These are phyloP conservation scores for Trifolium repens DNA, from an alignment of 306 rosid genomes.

Conservation along the genomic window DNA sequence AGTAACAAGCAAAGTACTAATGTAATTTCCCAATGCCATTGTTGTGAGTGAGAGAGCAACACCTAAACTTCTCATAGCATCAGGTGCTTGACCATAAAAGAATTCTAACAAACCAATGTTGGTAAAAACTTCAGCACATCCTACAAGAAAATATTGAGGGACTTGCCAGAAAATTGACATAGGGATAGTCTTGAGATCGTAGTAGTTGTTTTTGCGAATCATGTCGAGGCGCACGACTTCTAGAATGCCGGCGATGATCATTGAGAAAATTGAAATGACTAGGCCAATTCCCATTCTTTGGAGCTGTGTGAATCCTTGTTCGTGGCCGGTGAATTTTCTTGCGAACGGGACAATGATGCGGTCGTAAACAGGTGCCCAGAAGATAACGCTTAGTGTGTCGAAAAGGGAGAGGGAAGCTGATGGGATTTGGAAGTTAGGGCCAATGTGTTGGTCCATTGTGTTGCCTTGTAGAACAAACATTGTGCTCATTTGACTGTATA, in stretches of 20 bases:
- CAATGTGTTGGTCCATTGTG: constrained; percentile 79
- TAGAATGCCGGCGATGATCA: constrained; percentile 73
- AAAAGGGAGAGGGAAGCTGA: constrained; percentile 84
- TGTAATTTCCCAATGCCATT: constrained; percentile 67
- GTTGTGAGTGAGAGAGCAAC: constrained; percentile 82
- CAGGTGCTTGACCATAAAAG: constrained; percentile 82
- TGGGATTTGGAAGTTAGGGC: constrained; percentile 72
- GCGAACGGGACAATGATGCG: constrained; percentile 61
- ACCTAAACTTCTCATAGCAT: constrained; percentile 85
- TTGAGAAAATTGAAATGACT: constrained; percentile 61
- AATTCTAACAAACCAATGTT: constrained; percentile 72
- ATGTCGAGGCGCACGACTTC: constrained; percentile 63
- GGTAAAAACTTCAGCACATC: constrained; percentile 82
- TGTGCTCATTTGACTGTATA: constrained; percentile 83
- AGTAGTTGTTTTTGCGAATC: constrained; percentile 57
- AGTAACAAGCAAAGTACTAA: constrained; percentile 73
- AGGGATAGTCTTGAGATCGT: constrained; percentile 61
- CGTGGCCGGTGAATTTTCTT: constrained; percentile 66
- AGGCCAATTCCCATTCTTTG: constrained; percentile 90
- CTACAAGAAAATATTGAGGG: constrained; percentile 79
- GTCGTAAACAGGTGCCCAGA: constrained; percentile 76
- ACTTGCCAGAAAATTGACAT: constrained; percentile 91
- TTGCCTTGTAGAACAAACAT: constrained; percentile 91
- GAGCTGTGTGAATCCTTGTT: constrained; percentile 76
- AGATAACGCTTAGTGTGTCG: constrained; percentile 79